A percentile compares a stretch with the other conserved stretches of the same genome.
Conservation (phyloP, 1,284 basidiomycete genomes). For the Tylopilus sp. region DNA sequence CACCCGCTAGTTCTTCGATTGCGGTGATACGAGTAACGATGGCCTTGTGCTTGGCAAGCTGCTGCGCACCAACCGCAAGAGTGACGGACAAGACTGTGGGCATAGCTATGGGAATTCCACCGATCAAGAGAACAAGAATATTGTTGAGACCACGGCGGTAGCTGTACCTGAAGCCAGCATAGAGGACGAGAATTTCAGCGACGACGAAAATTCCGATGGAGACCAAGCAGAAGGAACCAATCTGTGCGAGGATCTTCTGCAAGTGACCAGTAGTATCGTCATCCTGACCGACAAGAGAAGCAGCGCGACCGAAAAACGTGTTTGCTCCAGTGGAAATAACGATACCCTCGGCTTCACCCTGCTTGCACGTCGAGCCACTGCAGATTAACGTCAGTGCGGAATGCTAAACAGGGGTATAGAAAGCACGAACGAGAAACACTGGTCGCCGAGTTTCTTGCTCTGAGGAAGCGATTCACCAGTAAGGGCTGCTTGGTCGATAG, state of each 20-base stretch:
- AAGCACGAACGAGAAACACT: conserved; percentile 86
- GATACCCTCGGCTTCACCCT: conserved; percentile 95
- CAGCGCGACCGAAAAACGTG: conserved; percentile 95
- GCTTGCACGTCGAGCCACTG: conserved; percentile 94
- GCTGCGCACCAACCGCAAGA: conserved; percentile 95
- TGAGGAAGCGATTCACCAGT: conserved; percentile 94
- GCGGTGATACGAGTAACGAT: conserved; percentile 98
- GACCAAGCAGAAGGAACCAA: conserved; percentile 93
- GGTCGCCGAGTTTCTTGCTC: conserved; percentile 87
- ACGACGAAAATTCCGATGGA: conserved; percentile 92
- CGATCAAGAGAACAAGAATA: conserved; percentile 95
- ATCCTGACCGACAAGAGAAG: conserved; percentile 92
- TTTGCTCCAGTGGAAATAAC: conserved; percentile 96
- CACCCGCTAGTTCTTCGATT: conserved; percentile 95
- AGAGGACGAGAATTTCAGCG: conserved; percentile 85
- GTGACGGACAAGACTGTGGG: conserved; percentile 95
- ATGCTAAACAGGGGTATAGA: background rate
- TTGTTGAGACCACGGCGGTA: conserved; percentile 96
- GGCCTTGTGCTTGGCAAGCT: conserved; percentile 97
- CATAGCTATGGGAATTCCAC: conserved; percentile 99
- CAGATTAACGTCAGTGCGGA: conserved; percentile 9
- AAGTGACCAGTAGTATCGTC: conserved; percentile 96
- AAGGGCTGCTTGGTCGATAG: conserved; percentile 94
- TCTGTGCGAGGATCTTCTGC: conserved; percentile 96
- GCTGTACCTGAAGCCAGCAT: conserved; percentile 81